Percentiles rank a stretch among this genome's conserved stretches.
Conservation (phyloP, 2,329 filamentous ascomycete species). For the Phoma sp. region DNA sequence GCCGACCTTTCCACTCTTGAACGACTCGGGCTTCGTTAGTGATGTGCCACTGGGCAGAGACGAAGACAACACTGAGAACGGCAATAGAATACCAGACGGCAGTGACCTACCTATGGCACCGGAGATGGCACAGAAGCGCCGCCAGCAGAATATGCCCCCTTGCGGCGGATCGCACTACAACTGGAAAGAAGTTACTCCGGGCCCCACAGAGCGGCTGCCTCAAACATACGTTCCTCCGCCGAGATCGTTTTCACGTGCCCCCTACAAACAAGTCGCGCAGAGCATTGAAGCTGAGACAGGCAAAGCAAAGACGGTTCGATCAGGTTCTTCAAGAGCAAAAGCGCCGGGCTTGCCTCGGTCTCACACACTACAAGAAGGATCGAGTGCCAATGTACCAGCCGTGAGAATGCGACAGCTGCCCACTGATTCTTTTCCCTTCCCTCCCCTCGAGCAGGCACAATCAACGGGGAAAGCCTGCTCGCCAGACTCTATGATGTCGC, state of each 20-base stretch:
- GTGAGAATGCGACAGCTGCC: constrained; percentile 8
- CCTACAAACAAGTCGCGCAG: constrained; percentile 27
- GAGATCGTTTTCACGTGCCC: constrained; percentile 21
- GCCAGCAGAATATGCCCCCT: constrained; percentile 10
- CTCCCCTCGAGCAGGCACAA: constrained; percentile 8
- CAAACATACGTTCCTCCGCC: constrained; percentile 35
- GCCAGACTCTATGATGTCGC: constrained; percentile 25
- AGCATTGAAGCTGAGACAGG: constrained; percentile 29
- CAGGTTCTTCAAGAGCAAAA: not conserved
- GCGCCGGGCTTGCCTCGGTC: constrained; percentile 4
- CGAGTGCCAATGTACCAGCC: not conserved
- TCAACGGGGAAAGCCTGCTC: constrained; percentile 24
- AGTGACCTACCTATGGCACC: constrained; percentile 27
- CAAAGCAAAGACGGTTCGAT: not conserved
- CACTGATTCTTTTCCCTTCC: constrained; percentile 10
- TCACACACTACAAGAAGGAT: not conserved
- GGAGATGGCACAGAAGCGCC: constrained; percentile 14
- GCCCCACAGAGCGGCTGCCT: constrained; percentile 35
- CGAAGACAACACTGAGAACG: constrained; percentile 62
- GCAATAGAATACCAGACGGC: constrained; percentile 25
- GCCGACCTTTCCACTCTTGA: constrained; percentile 61
- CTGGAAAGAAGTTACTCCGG: constrained; percentile 40
- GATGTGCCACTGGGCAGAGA: constrained; percentile 74
- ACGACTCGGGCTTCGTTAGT: constrained; percentile 85
- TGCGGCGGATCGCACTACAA: constrained; percentile 30